A percentile compares a stretch with the other conserved stretches of the same genome.
phyloP scores from a whole-genome alignment of 495 filamentous ascomycete species.

The Pyronema domesticum region DNA sequence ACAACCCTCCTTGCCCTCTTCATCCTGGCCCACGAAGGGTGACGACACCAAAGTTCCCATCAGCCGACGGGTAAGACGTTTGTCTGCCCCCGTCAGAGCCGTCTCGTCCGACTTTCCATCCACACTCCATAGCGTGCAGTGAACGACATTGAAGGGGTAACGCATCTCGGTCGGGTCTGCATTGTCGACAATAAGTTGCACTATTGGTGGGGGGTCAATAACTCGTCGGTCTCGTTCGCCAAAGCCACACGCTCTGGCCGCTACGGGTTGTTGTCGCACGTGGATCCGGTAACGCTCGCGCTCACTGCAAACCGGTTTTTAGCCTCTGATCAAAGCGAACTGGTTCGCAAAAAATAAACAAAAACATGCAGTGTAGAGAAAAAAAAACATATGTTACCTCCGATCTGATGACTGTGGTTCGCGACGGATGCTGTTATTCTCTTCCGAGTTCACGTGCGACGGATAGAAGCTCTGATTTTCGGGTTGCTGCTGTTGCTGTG shows the following conservation, averaged over 20 bases:
- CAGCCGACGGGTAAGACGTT: constrained; percentile 44
- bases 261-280: constrained; percentile 78
- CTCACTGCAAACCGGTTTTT: constrained; percentile 14
- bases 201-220: constrained; percentile 87
- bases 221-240: constrained; percentile 84
- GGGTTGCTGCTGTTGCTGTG: constrained; percentile 6
- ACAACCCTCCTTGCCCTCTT: constrained; percentile 48
- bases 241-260: constrained; percentile 83
- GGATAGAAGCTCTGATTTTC: background rate
- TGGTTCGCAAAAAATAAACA: background rate
- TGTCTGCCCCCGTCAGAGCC: constrained; percentile 30
- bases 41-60: constrained; percentile 66
- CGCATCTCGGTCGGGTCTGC: constrained; percentile 43
- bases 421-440: constrained; percentile 10
- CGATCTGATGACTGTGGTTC: constrained; percentile 9
- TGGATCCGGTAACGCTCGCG: constrained; percentile 37
- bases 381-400: constrained; percentile 13
- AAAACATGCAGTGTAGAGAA: background rate
- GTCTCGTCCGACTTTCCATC: constrained; percentile 43
- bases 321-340: background rate
- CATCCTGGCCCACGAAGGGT: constrained; percentile 51
- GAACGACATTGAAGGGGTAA: constrained; percentile 64
- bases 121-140: constrained; percentile 58
- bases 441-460: constrained; percentile 5
- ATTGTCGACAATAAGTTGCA: constrained; percentile 64